phyloP scores from a whole-genome alignment of 371 early-diverging fungal species.

The Actinomucor elegans region DNA sequence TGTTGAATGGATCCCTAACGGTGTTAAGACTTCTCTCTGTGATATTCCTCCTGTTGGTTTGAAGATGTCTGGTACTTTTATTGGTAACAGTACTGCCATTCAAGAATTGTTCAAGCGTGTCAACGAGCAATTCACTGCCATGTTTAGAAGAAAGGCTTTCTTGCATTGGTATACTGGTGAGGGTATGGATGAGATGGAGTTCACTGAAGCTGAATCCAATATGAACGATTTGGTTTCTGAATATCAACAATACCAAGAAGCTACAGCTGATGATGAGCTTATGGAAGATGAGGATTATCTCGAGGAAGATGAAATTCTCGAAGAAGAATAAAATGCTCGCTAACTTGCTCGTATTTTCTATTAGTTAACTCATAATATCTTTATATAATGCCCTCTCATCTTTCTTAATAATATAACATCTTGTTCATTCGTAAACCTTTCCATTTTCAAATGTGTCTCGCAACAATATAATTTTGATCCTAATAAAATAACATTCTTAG shows the following conservation, averaged over 20 bases:
- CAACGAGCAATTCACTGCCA: constrained; percentile 92
- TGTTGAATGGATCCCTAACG: constrained; percentile 99
- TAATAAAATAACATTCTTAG: no score
- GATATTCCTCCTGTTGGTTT: constrained; percentile 97
- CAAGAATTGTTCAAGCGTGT: constrained; percentile 99
- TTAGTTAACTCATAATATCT: no score
- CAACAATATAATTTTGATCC: no score
- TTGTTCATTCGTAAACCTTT: no score
- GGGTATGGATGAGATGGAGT: constrained; percentile 98
- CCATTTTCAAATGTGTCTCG: no score
- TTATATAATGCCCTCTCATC: no score
- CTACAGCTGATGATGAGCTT: constrained; percentile 76
- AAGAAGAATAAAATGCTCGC: constrained; percentile 35
- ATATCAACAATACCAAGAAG: constrained; percentile 98
- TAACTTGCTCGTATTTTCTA: no score
- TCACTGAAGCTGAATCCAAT: constrained; percentile 90
- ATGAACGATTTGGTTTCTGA: constrained; percentile 97
- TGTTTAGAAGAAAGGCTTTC: constrained; percentile 97
- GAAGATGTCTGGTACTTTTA: constrained; percentile 98
- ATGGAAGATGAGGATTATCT: constrained; percentile 63
- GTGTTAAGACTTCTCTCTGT: constrained; percentile 98
- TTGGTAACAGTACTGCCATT: constrained; percentile 99
- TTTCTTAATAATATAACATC: no score
- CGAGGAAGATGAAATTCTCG: constrained; percentile 44
- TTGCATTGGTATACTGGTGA: constrained; percentile 98